A percentile compares a stretch with the other conserved stretches of the same genome.
phyloP scores from a whole-genome alignment of 2,329 filamentous ascomycete genomes.

The Graphilbum ipis-grandicollis region DNA sequence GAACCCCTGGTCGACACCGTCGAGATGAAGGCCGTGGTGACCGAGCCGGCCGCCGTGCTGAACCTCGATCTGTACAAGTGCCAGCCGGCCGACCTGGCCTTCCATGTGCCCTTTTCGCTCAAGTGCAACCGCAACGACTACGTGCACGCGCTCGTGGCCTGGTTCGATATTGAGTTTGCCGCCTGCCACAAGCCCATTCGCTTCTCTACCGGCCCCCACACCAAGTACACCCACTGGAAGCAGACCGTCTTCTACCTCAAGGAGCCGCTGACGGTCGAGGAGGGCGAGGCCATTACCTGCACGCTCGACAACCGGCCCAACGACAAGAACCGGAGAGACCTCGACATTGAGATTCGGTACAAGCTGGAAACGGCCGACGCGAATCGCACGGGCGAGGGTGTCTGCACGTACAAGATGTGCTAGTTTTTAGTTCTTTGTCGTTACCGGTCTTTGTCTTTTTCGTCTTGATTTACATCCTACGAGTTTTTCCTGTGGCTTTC shows the following conservation, averaged over 20 bases:
- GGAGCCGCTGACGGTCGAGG: conserved; percentile 80
- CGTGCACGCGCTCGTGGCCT: conserved; percentile 87
- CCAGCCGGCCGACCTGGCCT: conserved; percentile 66
- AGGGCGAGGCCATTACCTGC: conserved; percentile 64
- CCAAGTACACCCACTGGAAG: conserved; percentile 99
- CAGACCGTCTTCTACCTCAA: conserved; percentile 97
- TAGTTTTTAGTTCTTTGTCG: too few species aligned
- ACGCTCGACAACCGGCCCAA: conserved; percentile 73
- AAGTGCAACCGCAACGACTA: conserved; percentile 75
- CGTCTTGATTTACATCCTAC: too few species aligned
- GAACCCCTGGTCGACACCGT: conserved; percentile 97
- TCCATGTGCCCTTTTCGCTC: conserved; percentile 63
- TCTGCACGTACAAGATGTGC: conserved; percentile 68
- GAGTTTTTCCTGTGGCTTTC: too few species aligned
- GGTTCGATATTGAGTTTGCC: conserved; percentile 98
- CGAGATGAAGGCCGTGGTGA: conserved; percentile 91
- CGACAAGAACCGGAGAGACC: conserved; percentile 80
- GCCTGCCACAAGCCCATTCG: conserved; percentile 95
- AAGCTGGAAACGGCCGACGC: conserved; percentile 59
- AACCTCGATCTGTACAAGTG: conserved; percentile 90
- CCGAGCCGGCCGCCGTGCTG: conserved; percentile 70
- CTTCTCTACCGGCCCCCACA: conserved; percentile 94
- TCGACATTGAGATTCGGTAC: conserved; percentile 82
- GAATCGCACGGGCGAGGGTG: conserved; percentile 49
- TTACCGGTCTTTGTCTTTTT: too few species aligned